These are phyloP conservation scores for Trichoderma asperellum DNA, from an alignment of 2,329 filamentous ascomycete species.

Conservation along the genomic window DNA sequence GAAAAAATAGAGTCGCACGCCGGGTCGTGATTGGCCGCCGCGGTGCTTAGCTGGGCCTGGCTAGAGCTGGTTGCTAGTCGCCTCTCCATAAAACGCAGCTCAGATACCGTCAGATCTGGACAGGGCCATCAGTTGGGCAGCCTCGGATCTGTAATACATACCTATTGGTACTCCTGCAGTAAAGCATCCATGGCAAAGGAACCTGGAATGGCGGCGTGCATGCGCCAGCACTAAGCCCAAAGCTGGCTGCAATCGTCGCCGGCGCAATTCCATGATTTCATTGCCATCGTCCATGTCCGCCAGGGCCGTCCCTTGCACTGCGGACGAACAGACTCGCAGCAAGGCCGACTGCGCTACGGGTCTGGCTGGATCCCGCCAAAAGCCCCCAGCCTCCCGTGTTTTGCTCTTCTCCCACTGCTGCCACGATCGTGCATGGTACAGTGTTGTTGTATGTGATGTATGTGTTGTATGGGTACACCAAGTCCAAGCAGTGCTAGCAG, in stretches of 20 bases:
- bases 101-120: constrained; percentile 12
- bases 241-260: background rate
- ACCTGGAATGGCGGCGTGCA: background rate
- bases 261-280: background rate
- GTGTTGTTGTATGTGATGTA: no score
- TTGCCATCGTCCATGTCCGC: background rate
- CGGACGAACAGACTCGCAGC: background rate
- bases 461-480: no score
- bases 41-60: constrained; percentile 1
- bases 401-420: background rate
- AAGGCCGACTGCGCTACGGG: background rate
- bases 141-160: constrained; percentile 14
- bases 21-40: constrained; percentile 13
- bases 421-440: background rate
- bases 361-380: background rate
- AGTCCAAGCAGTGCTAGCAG: no score
- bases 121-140: background rate
- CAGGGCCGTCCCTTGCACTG: background rate
- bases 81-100: background rate
- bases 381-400: background rate
- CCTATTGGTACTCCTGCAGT: no score
- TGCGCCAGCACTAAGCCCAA: background rate
- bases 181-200: no score
- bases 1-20: background rate
- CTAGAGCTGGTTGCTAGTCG: constrained; percentile 4